Percentiles rank a stretch among this genome's conserved stretches.
These are phyloP conservation scores for Mayamaea pseudoterrestris DNA, from an alignment of 108 stramenopile genomes.

Conservation along the genomic window DNA sequence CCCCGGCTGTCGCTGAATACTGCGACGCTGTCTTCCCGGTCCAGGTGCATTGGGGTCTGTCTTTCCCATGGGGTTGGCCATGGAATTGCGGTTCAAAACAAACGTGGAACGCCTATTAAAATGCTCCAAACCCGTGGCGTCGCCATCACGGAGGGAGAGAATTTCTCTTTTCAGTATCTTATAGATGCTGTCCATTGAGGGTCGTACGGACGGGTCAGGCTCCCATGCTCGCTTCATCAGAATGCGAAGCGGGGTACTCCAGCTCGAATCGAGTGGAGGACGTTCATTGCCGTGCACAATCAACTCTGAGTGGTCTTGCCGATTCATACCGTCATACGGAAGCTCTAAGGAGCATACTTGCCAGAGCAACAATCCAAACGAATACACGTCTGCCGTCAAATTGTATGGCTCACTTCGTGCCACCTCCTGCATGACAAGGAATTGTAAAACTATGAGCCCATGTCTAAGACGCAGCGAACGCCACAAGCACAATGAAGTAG, in stretches of 20 bases:
- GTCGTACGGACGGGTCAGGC: conserved; percentile 48
- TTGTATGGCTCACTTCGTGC: conserved; percentile 59
- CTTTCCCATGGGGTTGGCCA: no score
- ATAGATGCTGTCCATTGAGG: conserved; percentile 47
- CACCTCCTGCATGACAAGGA: no score
- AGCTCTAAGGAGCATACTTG: conserved; percentile 41
- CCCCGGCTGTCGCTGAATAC: no score
- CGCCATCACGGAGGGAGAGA: conserved; percentile 34
- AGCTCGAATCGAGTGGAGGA: conserved; percentile 34
- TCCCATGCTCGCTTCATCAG: conserved; percentile 62
- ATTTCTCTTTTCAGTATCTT: conserved; percentile 40
- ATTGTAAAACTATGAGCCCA: no score
- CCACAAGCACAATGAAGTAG: not conserved
- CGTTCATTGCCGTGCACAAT: conserved; percentile 41
- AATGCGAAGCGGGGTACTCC: conserved; percentile 47
- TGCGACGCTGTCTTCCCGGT: no score
- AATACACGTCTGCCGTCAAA: conserved; percentile 51
- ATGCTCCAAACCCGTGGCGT: conserved; percentile 39
- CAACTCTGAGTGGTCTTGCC: conserved; percentile 31
- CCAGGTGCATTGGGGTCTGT: no score
- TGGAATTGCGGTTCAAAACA: conserved; percentile 24
- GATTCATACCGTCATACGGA: conserved; percentile 51
- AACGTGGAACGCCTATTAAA: conserved; percentile 35
- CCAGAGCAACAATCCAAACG: conserved; percentile 63
- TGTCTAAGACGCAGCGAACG: not conserved